These are phyloP conservation scores for Bombardia bombarda DNA, from an alignment of 495 filamentous ascomycete genomes.

Conservation along the genomic window DNA sequence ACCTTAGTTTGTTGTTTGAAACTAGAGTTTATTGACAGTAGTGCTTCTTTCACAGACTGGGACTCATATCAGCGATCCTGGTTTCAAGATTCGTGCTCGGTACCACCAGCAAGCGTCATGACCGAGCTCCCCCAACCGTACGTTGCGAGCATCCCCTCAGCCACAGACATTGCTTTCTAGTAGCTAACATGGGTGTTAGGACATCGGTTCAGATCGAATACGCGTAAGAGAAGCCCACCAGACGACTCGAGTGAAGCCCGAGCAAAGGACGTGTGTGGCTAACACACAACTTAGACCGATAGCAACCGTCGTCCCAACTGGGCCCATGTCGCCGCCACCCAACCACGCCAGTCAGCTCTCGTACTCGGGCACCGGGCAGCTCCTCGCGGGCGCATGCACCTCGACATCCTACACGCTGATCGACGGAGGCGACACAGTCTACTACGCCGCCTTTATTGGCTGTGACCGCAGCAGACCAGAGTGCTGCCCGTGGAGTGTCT, in stretches of 20 bases:
- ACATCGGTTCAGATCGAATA: conserved; percentile 8
- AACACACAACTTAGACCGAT: too few relatives aligned
- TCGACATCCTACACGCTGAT: conserved; percentile 15
- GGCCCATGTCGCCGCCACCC: conserved; percentile 4
- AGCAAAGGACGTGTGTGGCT: too few relatives aligned
- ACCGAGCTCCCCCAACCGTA: conserved; percentile 10
- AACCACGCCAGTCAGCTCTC: not conserved
- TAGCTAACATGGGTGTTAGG: not conserved
- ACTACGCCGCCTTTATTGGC: conserved; percentile 17
- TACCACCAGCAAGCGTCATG: conserved; percentile 14
- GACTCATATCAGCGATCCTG: conserved; percentile 14
- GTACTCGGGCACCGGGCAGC: conserved; percentile 6
- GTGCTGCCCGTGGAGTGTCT: conserved; percentile 19
- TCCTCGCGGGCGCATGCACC: conserved; percentile 11
- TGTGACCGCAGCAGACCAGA: conserved; percentile 13
- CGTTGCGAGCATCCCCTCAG: not conserved
- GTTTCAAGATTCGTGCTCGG: conserved; percentile 10
- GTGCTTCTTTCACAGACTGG: conserved; percentile 14
- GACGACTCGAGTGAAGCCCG: too few relatives aligned
- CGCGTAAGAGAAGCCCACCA: conserved; percentile 2
- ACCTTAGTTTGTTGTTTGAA: not conserved
- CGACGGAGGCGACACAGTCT: conserved; percentile 9
- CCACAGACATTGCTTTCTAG: too few relatives aligned
- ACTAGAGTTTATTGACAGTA: too few relatives aligned
- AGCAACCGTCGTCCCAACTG: conserved; percentile 1